phyloP scores from a whole-genome alignment of 2,329 filamentous ascomycete species.

The Aspergillus glaucus region DNA sequence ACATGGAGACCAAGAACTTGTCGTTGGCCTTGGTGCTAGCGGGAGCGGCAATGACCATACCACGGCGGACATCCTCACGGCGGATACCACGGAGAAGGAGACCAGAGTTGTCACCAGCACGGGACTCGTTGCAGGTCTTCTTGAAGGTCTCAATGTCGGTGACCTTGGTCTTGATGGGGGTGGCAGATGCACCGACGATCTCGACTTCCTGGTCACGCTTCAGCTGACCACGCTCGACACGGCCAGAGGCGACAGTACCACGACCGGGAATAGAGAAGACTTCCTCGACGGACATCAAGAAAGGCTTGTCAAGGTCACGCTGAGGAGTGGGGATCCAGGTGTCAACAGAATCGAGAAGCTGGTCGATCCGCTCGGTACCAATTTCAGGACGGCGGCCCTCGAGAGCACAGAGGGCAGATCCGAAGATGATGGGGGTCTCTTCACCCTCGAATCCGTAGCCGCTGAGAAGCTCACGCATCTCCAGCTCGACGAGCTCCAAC shows the following conservation, averaged over 20 bases:
- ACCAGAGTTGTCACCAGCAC: slow-evolving; percentile 96
- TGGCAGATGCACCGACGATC: slow-evolving; percentile 77
- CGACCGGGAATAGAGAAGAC: slow-evolving; percentile 86
- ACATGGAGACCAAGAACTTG: slow-evolving; percentile 92
- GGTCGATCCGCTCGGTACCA: slow-evolving; percentile 79
- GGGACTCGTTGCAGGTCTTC: slow-evolving; percentile 96
- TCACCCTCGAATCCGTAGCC: slow-evolving; percentile 97
- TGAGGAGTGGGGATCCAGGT: slow-evolving; percentile 92
- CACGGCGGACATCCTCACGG: slow-evolving; percentile 88
- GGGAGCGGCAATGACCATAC: slow-evolving; percentile 87
- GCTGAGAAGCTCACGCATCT: slow-evolving; percentile 94
- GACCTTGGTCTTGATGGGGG: slow-evolving; percentile 94
- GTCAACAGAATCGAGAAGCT: slow-evolving; percentile 84
- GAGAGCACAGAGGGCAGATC: slow-evolving; percentile 89
- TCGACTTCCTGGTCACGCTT: slow-evolving; percentile 95
- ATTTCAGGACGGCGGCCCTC: slow-evolving; percentile 83
- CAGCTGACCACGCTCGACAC: slow-evolving; percentile 89
- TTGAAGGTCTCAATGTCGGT: slow-evolving; percentile 99
- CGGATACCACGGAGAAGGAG: slow-evolving; percentile 92
- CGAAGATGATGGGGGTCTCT: slow-evolving; percentile 94
- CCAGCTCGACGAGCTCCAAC: slow-evolving; percentile 99
- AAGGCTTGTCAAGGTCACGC: slow-evolving; percentile 95
- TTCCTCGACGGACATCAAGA: slow-evolving; percentile 97
- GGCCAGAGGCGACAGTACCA: slow-evolving; percentile 93
- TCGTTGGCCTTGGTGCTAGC: slow-evolving; percentile 78